A percentile compares a stretch with the other conserved stretches of the same genome.
These are phyloP conservation scores for Brachypodium distachyon DNA, from an alignment of 202 grass and related monocot genomes.

Conservation along the genomic window DNA sequence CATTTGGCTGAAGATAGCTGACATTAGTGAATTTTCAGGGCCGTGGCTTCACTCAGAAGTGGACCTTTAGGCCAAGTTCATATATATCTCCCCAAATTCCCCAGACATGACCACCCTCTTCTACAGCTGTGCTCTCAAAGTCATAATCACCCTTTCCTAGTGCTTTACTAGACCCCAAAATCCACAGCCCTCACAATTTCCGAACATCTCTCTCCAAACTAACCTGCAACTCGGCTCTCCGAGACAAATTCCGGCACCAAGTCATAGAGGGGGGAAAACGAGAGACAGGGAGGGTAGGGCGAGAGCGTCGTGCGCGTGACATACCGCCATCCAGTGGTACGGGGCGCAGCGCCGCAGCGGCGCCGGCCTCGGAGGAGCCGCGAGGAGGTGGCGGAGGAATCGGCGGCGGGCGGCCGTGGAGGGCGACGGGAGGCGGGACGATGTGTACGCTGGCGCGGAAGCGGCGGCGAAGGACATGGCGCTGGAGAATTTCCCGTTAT, in stretches of 20 bases:
- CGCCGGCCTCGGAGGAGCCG: background rate
- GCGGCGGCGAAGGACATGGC: constrained; percentile 29
- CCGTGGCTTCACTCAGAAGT: background rate
- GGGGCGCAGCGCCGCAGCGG: constrained; percentile 23
- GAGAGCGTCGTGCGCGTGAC: background rate
- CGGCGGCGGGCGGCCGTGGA: constrained; percentile 5
- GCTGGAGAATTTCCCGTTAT: background rate
- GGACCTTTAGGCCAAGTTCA: background rate
- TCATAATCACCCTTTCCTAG: background rate
- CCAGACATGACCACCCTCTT: background rate
- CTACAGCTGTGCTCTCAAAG: background rate
- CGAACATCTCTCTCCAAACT: background rate
- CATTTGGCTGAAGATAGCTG: background rate
- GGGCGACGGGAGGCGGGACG: background rate
- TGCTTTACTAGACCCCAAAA: background rate
- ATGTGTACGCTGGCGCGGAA: background rate
- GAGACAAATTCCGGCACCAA: background rate
- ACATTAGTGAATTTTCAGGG: background rate
- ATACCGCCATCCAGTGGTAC: constrained; percentile 44
- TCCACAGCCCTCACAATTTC: background rate
- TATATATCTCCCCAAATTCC: background rate
- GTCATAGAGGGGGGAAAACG: background rate
- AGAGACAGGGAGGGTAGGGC: background rate
- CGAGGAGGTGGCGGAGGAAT: constrained; percentile 28
- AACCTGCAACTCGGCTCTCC: background rate